These are phyloP conservation scores for Pichia nakasei DNA, from an alignment of 805 yeast species.

Conservation along the genomic window DNA sequence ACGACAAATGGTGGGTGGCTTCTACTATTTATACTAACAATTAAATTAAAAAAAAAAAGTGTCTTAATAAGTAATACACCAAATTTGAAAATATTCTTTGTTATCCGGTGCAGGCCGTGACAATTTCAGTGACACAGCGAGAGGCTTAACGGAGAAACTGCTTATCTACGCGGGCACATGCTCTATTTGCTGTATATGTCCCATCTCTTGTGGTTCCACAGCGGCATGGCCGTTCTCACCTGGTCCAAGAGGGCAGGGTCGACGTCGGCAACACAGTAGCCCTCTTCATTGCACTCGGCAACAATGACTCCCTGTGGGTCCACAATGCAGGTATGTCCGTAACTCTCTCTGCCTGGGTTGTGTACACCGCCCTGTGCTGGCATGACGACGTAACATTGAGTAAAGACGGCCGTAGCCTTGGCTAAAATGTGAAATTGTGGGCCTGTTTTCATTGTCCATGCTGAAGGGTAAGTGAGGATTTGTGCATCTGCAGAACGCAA, in stretches of 20 bases:
- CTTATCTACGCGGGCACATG: too few relatives aligned
- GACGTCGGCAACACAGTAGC: constrained; percentile 55
- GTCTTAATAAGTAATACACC: too few relatives aligned
- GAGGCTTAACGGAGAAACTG: too few relatives aligned
- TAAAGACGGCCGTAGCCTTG: constrained; percentile 77
- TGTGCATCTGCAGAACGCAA: constrained; percentile 66
- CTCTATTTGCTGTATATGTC: constrained; percentile 21
- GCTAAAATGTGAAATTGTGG: constrained; percentile 86
- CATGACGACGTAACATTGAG: constrained; percentile 80
- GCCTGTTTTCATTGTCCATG: constrained; percentile 89
- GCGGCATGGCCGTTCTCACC: constrained; percentile 65
- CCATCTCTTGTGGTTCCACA: constrained; percentile 60
- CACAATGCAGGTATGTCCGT: constrained; percentile 80
- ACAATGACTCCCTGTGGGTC: constrained; percentile 87
- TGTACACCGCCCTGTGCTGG: constrained; percentile 86
- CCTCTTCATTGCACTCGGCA: constrained; percentile 39
- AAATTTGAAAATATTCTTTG: too few relatives aligned
- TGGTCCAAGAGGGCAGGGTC: constrained; percentile 41
- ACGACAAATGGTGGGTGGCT: too few relatives aligned
- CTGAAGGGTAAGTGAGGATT: constrained; percentile 76
- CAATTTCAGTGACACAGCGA: too few relatives aligned
- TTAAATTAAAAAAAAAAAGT: too few relatives aligned
- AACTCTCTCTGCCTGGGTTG: constrained; percentile 51
- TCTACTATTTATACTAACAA: too few relatives aligned
- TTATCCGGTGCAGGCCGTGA: too few relatives aligned